phyloP scores from a whole-genome alignment of 192 early-diverging fungal species.

The Backusella tuberculispora region DNA sequence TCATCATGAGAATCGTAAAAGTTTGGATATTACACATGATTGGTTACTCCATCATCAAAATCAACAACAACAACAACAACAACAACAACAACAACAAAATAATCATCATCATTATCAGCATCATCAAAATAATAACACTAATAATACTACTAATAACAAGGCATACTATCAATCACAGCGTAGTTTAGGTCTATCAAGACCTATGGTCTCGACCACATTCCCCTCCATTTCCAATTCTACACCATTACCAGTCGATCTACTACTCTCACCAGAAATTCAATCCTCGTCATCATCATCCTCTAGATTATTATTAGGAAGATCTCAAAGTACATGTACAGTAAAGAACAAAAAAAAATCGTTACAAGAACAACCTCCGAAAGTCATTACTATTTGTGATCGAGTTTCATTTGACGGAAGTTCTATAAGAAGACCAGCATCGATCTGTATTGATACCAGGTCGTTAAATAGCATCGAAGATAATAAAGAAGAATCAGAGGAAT shows the following conservation, averaged over 20 bases:
- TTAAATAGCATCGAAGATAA: constrained; percentile 15
- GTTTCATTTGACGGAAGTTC: constrained; percentile 8
- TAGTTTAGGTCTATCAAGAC: constrained; percentile 25
- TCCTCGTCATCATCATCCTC: background rate
- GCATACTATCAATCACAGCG: background rate
- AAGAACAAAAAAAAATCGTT: background rate
- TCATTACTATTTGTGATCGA: constrained; percentile 19
- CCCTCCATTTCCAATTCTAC: constrained; percentile 30
- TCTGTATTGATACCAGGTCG: constrained; percentile 25
- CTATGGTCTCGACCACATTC: constrained; percentile 39
- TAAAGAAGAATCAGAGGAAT: constrained; percentile 19
- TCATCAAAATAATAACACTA: no score
- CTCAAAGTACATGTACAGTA: constrained; percentile 9
- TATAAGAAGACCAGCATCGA: constrained; percentile 23
- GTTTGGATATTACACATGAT: constrained; percentile 14
- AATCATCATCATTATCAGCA: no score
- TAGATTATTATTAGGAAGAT: background rate
- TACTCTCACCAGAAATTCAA: background rate
- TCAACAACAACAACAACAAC: background rate
- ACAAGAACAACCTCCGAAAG: background rate
- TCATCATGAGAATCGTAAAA: constrained; percentile 12
- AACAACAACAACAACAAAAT: background rate
- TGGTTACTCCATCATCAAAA: constrained; percentile 17
- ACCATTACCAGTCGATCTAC: constrained; percentile 15
- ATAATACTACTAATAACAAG: no score